Conservation (phyloP, 2,329 filamentous ascomycete genomes). For the Pyricularia grisea region DNA sequence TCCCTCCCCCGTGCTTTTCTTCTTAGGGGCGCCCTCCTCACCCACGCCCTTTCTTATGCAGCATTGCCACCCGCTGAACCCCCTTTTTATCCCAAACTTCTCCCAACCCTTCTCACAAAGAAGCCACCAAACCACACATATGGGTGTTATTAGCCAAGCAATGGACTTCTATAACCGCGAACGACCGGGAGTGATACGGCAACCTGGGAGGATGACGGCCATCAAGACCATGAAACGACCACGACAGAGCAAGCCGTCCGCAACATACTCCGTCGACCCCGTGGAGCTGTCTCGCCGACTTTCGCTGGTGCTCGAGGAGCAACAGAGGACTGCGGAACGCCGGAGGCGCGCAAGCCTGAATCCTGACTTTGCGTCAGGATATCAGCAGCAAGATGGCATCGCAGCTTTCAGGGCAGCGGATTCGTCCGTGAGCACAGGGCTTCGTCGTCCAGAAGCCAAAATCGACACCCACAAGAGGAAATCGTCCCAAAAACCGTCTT, state of each 20-base stretch:
- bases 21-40: neutral
- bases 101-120: neutral
- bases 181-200: neutral
- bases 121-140: neutral
- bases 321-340: constrained; percentile 29
- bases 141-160: neutral
- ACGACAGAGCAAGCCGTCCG: neutral
- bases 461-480: neutral
- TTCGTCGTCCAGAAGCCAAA: neutral
- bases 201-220: neutral
- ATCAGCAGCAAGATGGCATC: neutral
- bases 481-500: neutral
- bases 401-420: neutral
- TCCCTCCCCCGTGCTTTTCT: neutral
- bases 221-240: neutral
- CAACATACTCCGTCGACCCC: constrained; percentile 34
- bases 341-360: constrained; percentile 5
- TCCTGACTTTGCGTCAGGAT: neutral
- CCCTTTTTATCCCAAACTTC: neutral
- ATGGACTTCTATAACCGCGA: neutral
- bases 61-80: neutral
- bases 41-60: neutral
- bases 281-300: constrained; percentile 46
- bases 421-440: neutral
- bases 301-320: constrained; percentile 38